phyloP scores from a whole-genome alignment of 1,284 basidiomycete species.

The Trametes pubescens region DNA sequence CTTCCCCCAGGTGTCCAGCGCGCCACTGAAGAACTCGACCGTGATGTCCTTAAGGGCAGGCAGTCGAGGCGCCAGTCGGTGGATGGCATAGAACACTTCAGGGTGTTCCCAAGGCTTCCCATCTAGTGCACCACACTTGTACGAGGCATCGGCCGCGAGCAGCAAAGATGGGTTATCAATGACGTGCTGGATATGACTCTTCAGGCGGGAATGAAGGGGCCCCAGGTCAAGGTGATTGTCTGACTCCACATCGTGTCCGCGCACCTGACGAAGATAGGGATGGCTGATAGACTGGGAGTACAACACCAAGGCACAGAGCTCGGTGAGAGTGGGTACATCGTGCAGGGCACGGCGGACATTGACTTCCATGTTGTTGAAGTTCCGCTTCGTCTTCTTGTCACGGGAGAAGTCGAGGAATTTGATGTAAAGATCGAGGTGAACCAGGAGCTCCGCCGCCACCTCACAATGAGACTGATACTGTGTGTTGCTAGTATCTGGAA shows the following conservation, averaged over 20 bases:
- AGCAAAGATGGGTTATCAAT: constrained; percentile 35
- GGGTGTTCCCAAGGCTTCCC: constrained; percentile 39
- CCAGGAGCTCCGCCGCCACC: constrained; percentile 38
- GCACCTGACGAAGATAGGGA: constrained; percentile 30
- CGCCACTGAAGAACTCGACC: constrained; percentile 20
- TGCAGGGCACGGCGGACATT: constrained; percentile 45
- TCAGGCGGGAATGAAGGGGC: constrained; percentile 21
- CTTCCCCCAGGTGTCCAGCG: constrained; percentile 15
- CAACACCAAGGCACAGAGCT: constrained; percentile 44
- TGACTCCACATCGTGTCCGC: too few relatives aligned
- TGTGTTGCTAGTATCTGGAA: constrained; percentile 41
- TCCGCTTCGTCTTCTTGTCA: constrained; percentile 44
- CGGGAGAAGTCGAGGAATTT: constrained; percentile 37
- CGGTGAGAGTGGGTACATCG: constrained; percentile 46
- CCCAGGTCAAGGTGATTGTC: constrained; percentile 23
- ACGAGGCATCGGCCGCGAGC: constrained; percentile 16
- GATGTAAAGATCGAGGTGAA: constrained; percentile 34
- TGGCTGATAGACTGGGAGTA: constrained; percentile 37
- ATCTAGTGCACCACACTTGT: constrained; percentile 32
- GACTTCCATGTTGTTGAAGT: constrained; percentile 31
- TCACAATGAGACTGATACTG: constrained; percentile 42
- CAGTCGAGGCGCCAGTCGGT: constrained; percentile 10
- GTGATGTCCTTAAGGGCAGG: constrained; percentile 27
- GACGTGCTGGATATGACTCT: constrained; percentile 28
- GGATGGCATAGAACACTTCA: constrained; percentile 35